These are phyloP conservation scores for Parasitella parasitica DNA, from an alignment of 371 early-diverging fungal species.

Conservation along the genomic window DNA sequence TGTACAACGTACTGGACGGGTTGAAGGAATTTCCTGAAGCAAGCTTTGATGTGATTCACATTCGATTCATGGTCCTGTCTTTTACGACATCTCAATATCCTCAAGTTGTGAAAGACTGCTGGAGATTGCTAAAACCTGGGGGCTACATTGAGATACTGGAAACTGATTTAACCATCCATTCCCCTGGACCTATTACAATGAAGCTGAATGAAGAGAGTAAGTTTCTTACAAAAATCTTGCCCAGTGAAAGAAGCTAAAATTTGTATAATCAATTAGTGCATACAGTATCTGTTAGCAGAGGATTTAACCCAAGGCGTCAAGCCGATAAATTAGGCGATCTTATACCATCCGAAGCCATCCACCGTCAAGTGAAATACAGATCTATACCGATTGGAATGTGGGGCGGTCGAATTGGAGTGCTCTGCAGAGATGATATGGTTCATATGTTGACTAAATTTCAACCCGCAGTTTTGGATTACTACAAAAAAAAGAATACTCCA, in stretches of 20 bases:
- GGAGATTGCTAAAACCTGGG: constrained; percentile 28
- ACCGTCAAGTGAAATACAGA: constrained; percentile 25
- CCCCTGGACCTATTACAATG: constrained; percentile 29
- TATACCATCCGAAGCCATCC: constrained; percentile 14
- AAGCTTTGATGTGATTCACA: constrained; percentile 33
- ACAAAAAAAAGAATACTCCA: not conserved
- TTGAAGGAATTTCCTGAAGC: constrained; percentile 21
- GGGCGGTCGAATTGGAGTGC: constrained; percentile 36
- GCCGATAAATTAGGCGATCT: constrained; percentile 9
- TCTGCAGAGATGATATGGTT: constrained; percentile 30
- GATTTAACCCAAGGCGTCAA: constrained; percentile 16
- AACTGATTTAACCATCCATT: constrained; percentile 28
- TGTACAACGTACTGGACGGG: constrained; percentile 27
- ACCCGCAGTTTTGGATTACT: constrained; percentile 6
- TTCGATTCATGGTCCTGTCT: constrained; percentile 30
- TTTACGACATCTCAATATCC: constrained; percentile 25
- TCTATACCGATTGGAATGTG: constrained; percentile 40
- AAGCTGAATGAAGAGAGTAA: constrained; percentile 32
- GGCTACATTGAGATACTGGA: constrained; percentile 37
- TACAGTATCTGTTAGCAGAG: constrained; percentile 16
- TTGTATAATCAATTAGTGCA: no score
- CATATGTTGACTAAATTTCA: constrained; percentile 25
- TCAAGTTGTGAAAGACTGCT: constrained; percentile 29
- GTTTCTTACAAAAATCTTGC: not conserved
- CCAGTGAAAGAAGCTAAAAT: no score